These are phyloP conservation scores for Ceratocystis huliohia DNA, from an alignment of 2,329 filamentous ascomycete genomes.

Conservation along the genomic window DNA sequence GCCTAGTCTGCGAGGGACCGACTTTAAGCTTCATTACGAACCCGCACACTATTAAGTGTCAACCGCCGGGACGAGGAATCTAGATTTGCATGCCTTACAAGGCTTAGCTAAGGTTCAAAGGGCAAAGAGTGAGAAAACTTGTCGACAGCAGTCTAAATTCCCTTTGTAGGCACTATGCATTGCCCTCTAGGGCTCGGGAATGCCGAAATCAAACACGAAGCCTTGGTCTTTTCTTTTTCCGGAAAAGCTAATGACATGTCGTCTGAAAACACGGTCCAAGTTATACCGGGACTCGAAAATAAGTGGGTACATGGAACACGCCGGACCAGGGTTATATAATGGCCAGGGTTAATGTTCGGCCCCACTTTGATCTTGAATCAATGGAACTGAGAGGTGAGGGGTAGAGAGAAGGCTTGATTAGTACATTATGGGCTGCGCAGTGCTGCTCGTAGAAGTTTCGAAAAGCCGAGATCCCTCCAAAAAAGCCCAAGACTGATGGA, in stretches of 20 bases:
- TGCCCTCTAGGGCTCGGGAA: not conserved
- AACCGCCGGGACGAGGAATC: conserved; percentile 1
- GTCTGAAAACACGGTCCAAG: not conserved
- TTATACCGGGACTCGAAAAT: not conserved
- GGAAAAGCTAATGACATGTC: not conserved
- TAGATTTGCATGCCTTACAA: conserved; percentile 5
- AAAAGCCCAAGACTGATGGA: too few species aligned
- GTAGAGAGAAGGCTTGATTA: not conserved
- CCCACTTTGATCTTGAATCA: not conserved
- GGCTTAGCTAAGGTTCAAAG: not conserved
- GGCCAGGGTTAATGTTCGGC: not conserved
- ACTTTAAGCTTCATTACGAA: conserved; percentile 3
- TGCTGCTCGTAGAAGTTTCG: not conserved
- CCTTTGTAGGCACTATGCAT: not conserved
- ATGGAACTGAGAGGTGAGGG: not conserved
- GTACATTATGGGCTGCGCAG: not conserved
- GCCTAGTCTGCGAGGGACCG: not conserved
- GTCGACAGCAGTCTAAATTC: not conserved
- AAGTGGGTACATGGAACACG: not conserved
- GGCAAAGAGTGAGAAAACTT: not conserved
- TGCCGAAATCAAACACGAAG: not conserved
- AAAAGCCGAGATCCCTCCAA: too few species aligned
- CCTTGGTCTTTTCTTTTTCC: not conserved
- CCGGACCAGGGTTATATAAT: not conserved
- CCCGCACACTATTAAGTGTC: conserved; percentile 4